phyloP scores from a whole-genome alignment of 2,329 filamentous ascomycete genomes.

The Pezizomycotina sp. region DNA sequence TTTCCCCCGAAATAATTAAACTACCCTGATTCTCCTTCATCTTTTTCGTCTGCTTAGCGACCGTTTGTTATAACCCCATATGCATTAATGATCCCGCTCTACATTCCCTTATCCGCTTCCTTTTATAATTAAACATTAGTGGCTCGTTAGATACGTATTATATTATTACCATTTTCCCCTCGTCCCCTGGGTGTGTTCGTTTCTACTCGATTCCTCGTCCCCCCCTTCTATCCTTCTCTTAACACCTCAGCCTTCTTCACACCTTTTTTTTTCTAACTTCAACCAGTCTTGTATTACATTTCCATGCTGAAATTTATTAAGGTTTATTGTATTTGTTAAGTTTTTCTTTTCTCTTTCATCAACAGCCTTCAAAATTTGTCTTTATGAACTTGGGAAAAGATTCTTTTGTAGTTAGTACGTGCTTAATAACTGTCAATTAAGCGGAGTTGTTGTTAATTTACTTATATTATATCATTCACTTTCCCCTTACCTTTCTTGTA shows the following conservation, averaged over 20 bases:
- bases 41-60: too few species aligned
- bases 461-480: constrained; percentile 2
- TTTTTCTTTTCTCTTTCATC: constrained; percentile 8
- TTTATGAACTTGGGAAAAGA: too few species aligned
- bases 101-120: constrained; percentile 26
- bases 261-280: constrained; percentile 2
- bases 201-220: constrained; percentile 20
- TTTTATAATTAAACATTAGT: constrained; percentile 3
- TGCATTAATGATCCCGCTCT: neutral
- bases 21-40: too few species aligned
- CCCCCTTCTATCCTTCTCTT: constrained; percentile 17
- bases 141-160: constrained; percentile 19
- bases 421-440: neutral
- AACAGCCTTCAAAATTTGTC: constrained; percentile 11
- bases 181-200: constrained; percentile 16
- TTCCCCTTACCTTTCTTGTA: constrained; percentile 8
- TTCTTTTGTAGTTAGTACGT: neutral
- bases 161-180: constrained; percentile 25
- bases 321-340: constrained; percentile 2
- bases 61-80: neutral
- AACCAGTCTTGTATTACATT: constrained; percentile 1
- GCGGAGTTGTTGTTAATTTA: neutral
- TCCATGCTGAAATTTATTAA: neutral
- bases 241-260: neutral
- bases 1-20: too few species aligned